These are phyloP conservation scores for Bremia lactucae DNA, from an alignment of 352 stramenopile genomes.

Conservation along the genomic window DNA sequence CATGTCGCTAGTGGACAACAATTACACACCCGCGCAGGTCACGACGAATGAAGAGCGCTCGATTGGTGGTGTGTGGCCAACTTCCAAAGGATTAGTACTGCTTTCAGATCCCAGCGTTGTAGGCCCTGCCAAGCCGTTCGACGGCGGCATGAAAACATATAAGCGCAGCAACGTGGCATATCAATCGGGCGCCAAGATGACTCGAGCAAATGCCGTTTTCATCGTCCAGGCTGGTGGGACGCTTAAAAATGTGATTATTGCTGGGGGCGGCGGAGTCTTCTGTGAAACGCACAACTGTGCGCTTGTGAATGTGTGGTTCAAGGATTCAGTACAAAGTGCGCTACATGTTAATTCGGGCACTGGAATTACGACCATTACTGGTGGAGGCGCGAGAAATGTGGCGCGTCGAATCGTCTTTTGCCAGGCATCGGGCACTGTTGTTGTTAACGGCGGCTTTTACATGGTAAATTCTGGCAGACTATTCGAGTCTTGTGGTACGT, in stretches of 20 bases:
- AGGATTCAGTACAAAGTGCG: slow-evolving; percentile 38
- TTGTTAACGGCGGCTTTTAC: slow-evolving; percentile 43
- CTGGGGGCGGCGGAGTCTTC: slow-evolving; percentile 35
- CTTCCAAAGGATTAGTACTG: slow-evolving; percentile 25
- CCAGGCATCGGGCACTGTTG: slow-evolving; percentile 36
- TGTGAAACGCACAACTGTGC: slow-evolving; percentile 53
- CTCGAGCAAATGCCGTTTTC: slow-evolving; percentile 40
- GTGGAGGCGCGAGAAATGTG: slow-evolving; percentile 39
- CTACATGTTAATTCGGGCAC: slow-evolving; percentile 41
- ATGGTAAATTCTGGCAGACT: slow-evolving; percentile 34
- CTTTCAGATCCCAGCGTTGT: slow-evolving; percentile 18
- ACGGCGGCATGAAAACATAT: slow-evolving; percentile 51
- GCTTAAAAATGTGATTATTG: slow-evolving; percentile 57
- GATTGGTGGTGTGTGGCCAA: slow-evolving; percentile 27
- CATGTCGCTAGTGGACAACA: slow-evolving; percentile 1
- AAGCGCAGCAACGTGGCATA: slow-evolving; percentile 44
- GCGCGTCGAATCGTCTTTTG: slow-evolving; percentile 31
- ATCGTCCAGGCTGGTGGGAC: slow-evolving; percentile 44
- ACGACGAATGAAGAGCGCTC: slow-evolving; percentile 17
- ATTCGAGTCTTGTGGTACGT: slow-evolving; percentile 54
- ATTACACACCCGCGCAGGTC: slow-evolving; percentile 14
- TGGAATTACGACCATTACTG: slow-evolving; percentile 45
- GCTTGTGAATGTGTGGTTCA: slow-evolving; percentile 49
- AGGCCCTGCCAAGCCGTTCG: slow-evolving; percentile 29
- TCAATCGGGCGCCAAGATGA: slow-evolving; percentile 21